Percentiles rank a stretch among this genome's conserved stretches.
These are phyloP conservation scores for Parathielavia appendiculata DNA, from an alignment of 495 filamentous ascomycete species.

Conservation along the genomic window DNA sequence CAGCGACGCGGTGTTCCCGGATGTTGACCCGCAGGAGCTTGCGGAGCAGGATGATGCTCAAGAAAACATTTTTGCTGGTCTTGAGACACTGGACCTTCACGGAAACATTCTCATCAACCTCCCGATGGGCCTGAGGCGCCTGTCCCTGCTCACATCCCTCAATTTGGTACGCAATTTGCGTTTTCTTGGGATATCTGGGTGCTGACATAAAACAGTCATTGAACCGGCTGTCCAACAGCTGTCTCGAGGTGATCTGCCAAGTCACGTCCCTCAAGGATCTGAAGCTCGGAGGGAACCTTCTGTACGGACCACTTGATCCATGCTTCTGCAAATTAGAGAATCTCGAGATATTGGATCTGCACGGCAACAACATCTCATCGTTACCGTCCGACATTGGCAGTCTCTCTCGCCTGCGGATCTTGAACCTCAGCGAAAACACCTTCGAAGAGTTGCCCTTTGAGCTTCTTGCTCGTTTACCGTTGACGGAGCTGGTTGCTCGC, in stretches of 20 bases:
- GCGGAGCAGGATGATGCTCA: slow-evolving; percentile 57
- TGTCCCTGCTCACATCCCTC: slow-evolving; percentile 67
- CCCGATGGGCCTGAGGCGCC: slow-evolving; percentile 68
- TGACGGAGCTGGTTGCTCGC: slow-evolving; percentile 69
- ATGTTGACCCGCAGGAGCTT: slow-evolving; percentile 53
- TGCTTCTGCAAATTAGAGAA: slow-evolving; percentile 54
- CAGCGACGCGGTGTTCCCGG: slow-evolving; percentile 69
- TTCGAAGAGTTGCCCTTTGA: slow-evolving; percentile 66
- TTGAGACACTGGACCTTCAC: slow-evolving; percentile 81
- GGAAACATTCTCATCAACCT: slow-evolving; percentile 69
- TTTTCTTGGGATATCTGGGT: background rate
- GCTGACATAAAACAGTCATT: slow-evolving; percentile 53
- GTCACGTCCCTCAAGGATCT: slow-evolving; percentile 69
- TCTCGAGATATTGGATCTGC: slow-evolving; percentile 76
- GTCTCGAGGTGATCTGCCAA: slow-evolving; percentile 66
- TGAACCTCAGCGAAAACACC: slow-evolving; percentile 73
- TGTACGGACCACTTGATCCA: slow-evolving; percentile 59
- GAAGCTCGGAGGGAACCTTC: slow-evolving; percentile 70
- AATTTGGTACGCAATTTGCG: slow-evolving; percentile 62
- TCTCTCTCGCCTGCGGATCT: slow-evolving; percentile 59
- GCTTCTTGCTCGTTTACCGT: slow-evolving; percentile 56
- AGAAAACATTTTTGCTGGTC: slow-evolving; percentile 73
- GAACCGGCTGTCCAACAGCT: slow-evolving; percentile 67
- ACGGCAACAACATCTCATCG: slow-evolving; percentile 69
- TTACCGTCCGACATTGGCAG: slow-evolving; percentile 64